Evolutionary conservation across 2,329 filamentous ascomycete genomes (phyloP).

Genomic region (Fusarium sp.): DNA sequence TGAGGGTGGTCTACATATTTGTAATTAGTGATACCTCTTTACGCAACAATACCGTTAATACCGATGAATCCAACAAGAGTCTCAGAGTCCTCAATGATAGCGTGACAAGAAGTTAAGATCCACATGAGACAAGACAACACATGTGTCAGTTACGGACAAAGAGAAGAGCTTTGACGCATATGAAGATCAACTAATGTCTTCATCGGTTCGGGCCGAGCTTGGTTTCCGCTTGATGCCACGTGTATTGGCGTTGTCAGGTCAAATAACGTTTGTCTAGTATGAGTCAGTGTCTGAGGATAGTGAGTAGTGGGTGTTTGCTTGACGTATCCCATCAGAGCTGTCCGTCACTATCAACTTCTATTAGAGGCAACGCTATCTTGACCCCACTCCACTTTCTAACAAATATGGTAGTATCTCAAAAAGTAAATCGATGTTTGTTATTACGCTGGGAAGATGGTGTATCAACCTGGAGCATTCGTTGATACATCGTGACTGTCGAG

Average conservation of each 20-base stretch:
- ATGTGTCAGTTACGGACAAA: background rate
- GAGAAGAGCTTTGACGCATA: background rate
- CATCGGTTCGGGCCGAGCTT: background rate
- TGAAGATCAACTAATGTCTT: background rate
- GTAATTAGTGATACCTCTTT: slow-evolving; percentile 17
- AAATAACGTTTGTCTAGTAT: too few relatives aligned
- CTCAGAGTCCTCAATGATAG: too few relatives aligned
- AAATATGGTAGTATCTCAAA: too few relatives aligned
- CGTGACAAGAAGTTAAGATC: too few relatives aligned
- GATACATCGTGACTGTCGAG: background rate
- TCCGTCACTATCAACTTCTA: background rate
- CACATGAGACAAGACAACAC: background rate
- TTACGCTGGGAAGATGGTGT: background rate
- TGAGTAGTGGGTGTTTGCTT: background rate
- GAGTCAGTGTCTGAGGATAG: background rate
- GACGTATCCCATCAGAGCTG: background rate
- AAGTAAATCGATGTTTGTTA: too few relatives aligned
- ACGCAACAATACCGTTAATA: background rate
- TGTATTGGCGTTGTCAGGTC: background rate
- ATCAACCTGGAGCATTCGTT: background rate
- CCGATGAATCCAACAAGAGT: background rate
- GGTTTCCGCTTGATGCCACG: background rate
- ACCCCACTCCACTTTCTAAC: background rate
- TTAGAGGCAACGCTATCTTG: background rate
- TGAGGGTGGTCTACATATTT: background rate